Evolutionary conservation across 371 early-diverging fungal genomes (phyloP).

Genomic region (Basidiobolus meristosporus): DNA sequence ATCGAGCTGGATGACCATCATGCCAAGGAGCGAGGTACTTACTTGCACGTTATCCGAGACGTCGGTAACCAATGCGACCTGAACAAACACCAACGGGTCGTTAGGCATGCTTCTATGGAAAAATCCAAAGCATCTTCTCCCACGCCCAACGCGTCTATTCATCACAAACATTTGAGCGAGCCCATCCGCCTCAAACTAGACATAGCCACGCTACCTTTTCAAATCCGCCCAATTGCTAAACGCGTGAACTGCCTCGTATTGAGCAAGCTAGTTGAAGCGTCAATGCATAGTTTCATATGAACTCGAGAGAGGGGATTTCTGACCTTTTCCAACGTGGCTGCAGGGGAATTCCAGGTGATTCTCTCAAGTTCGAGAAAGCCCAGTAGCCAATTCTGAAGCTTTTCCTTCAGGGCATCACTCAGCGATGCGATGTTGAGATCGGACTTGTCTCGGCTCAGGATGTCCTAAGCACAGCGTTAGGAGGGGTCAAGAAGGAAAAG

Average conservation of each 20-base stretch:
- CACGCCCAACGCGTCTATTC: slow-evolving; percentile 39
- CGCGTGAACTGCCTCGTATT: slow-evolving; percentile 71
- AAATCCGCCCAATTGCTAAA: slow-evolving; percentile 51
- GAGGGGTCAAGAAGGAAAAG: slow-evolving; percentile 3
- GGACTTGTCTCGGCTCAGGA: neutral
- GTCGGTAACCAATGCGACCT: slow-evolving; percentile 40
- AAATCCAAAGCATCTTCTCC: slow-evolving; percentile 58
- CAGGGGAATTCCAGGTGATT: slow-evolving; percentile 61
- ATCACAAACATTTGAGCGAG: neutral
- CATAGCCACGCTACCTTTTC: slow-evolving; percentile 22
- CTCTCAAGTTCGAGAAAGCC: slow-evolving; percentile 46
- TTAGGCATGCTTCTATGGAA: slow-evolving; percentile 45
- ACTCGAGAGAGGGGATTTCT: neutral
- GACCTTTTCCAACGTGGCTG: slow-evolving; percentile 57
- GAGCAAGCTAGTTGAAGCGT: slow-evolving; percentile 20
- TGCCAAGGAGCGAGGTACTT: neutral
- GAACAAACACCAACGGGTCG: slow-evolving; percentile 69
- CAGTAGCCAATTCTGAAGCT: slow-evolving; percentile 41
- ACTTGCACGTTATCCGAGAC: slow-evolving; percentile 32
- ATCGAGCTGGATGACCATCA: neutral
- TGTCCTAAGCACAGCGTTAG: neutral
- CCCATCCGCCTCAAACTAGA: neutral
- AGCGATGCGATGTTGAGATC: slow-evolving; percentile 18
- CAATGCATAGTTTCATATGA: neutral
- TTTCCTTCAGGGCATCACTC: slow-evolving; percentile 29